These are phyloP conservation scores for Cordyceps javanica DNA, from an alignment of 2,329 filamentous ascomycete genomes.

Conservation along the genomic window DNA sequence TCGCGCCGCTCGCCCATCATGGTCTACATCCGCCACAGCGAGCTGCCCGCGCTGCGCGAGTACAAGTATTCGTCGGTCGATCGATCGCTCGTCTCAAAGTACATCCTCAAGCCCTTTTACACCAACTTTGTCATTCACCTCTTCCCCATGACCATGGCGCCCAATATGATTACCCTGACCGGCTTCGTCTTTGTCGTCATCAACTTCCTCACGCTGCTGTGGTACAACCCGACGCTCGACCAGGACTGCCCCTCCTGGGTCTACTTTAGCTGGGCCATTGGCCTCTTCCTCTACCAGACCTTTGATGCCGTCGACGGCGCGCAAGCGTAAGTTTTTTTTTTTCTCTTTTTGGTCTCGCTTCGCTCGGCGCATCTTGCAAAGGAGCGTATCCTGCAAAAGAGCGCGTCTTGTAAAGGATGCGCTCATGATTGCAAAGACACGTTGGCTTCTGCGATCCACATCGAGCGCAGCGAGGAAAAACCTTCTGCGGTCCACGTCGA, in stretches of 20 bases:
- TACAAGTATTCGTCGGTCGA: slow-evolving; percentile 96
- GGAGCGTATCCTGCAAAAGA: neutral
- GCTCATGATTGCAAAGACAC: too few relatives aligned
- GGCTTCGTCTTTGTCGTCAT: slow-evolving; percentile 85
- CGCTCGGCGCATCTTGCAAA: neutral
- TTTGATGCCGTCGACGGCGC: slow-evolving; percentile 95
- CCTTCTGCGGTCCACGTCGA: neutral
- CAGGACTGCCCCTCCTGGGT: slow-evolving; percentile 93
- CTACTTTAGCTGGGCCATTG: slow-evolving; percentile 84
- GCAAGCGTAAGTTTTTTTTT: slow-evolving; percentile 63
- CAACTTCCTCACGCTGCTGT: slow-evolving; percentile 87
- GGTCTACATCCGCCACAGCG: slow-evolving; percentile 92
- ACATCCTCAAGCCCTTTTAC: slow-evolving; percentile 97
- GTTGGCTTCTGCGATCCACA: neutral
- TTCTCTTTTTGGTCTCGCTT: slow-evolving; percentile 19
- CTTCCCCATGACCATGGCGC: slow-evolving; percentile 94
- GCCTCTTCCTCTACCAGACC: slow-evolving; percentile 93
- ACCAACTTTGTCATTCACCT: slow-evolving; percentile 87
- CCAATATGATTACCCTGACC: slow-evolving; percentile 78
- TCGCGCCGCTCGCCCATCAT: slow-evolving; percentile 52
- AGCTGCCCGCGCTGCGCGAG: slow-evolving; percentile 79
- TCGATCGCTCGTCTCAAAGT: slow-evolving; percentile 81
- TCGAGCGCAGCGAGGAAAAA: slow-evolving; percentile 9
- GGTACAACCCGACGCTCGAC: slow-evolving; percentile 93
- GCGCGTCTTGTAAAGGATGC: neutral